Evolutionary conservation across 192 early-diverging fungal species (phyloP).

Genomic region (Umbelopsis sp.): DNA sequence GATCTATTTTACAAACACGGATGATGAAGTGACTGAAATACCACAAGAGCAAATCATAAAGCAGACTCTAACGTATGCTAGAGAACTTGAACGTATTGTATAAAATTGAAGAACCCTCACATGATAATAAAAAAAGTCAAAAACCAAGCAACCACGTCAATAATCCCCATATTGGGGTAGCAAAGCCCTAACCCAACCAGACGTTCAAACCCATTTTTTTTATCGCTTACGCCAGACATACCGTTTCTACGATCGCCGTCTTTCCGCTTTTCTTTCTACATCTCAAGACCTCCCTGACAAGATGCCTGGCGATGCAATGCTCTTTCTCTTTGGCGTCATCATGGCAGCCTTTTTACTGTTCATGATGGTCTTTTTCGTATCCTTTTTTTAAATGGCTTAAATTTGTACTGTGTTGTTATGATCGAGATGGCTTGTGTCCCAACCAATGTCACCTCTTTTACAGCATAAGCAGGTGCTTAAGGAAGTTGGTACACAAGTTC

Average conservation of each 20-base stretch:
- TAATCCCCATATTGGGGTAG: neutral
- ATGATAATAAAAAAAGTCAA: slow-evolving; percentile 12
- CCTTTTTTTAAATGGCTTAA: slow-evolving; percentile 30
- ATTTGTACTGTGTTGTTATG: neutral
- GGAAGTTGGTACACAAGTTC: neutral
- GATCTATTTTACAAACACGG: slow-evolving; percentile 75
- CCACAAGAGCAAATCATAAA: slow-evolving; percentile 84
- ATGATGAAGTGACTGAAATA: slow-evolving; percentile 67
- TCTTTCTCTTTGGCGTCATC: slow-evolving; percentile 93
- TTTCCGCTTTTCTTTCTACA: neutral
- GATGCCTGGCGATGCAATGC: slow-evolving; percentile 66
- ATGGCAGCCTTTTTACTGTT: slow-evolving; percentile 92
- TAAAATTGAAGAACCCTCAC: slow-evolving; percentile 41
- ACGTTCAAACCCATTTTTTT: neutral
- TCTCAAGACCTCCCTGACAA: neutral
- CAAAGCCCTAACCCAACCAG: neutral
- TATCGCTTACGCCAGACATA: neutral
- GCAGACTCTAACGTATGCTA: slow-evolving; percentile 86
- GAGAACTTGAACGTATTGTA: slow-evolving; percentile 96
- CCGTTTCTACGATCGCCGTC: neutral
- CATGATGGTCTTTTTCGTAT: slow-evolving; percentile 94
- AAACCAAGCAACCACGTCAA: neutral
- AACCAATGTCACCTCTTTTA: neutral
- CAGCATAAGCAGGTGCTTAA: neutral
- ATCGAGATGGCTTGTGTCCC: neutral